Conservation (phyloP, 75 land plant genomes). For the Pinus taeda region DNA sequence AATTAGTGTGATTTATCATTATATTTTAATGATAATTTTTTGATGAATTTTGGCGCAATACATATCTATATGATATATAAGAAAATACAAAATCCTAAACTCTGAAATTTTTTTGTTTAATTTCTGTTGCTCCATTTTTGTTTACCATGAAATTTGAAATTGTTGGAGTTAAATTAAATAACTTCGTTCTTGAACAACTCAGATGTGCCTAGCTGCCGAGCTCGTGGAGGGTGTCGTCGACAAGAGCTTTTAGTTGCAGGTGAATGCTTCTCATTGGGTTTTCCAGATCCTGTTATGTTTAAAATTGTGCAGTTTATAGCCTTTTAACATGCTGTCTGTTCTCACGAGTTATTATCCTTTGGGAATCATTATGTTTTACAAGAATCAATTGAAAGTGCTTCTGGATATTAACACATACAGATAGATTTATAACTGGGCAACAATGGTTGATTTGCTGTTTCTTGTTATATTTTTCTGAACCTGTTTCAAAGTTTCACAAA, state of each 20-base stretch:
- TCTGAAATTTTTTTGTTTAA: too few species aligned
- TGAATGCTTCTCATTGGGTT: background rate
- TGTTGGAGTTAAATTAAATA: background rate
- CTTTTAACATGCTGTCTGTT: background rate
- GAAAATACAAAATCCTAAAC: too few species aligned
- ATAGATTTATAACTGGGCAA: background rate
- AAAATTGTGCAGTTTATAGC: background rate
- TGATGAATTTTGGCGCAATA: too few species aligned
- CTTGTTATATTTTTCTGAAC: too few species aligned
- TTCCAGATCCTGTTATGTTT: background rate
- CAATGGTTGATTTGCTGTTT: too few species aligned
- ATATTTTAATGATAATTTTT: too few species aligned
- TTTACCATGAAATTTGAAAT: background rate
- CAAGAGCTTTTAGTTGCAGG: conserved; percentile 3
- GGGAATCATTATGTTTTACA: background rate
- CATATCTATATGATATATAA: too few species aligned
- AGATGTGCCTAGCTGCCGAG: background rate
- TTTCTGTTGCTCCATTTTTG: too few species aligned
- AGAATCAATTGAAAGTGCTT: background rate
- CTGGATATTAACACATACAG: background rate
- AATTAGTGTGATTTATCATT: too few species aligned
- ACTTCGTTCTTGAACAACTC: background rate
- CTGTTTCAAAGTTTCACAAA: too few species aligned
- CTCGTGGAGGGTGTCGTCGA: background rate
- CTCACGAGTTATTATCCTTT: background rate